Evolutionary conservation across 371 early-diverging fungal genomes (phyloP).

Genomic region (Mucor irregularis): DNA sequence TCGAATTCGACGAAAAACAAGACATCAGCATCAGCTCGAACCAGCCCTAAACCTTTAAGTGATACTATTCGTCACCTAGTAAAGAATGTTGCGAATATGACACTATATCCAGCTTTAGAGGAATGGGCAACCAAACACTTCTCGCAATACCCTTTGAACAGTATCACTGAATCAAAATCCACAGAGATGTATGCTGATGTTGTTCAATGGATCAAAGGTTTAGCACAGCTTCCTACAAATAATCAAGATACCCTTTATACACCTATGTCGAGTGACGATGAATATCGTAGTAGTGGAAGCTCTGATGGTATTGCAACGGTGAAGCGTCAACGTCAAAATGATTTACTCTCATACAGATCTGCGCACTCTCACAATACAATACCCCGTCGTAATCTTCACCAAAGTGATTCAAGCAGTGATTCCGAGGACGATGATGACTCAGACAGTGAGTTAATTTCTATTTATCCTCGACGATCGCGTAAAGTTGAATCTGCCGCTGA

Average conservation of each 20-base stretch:
- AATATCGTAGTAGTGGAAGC: neutral
- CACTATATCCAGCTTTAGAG: constrained; percentile 34
- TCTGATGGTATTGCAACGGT: constrained; percentile 1
- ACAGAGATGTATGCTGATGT: constrained; percentile 23
- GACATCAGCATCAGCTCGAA: neutral
- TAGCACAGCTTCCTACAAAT: neutral
- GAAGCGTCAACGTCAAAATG: neutral
- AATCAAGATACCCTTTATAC: neutral
- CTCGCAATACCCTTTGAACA: constrained; percentile 10
- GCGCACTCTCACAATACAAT: neutral
- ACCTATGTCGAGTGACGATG: neutral
- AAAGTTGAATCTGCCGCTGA: constrained; percentile 32
- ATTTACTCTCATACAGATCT: neutral
- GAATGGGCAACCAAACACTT: constrained; percentile 24
- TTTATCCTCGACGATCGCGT: neutral
- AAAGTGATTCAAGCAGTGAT: neutral
- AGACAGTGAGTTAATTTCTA: constrained; percentile 2
- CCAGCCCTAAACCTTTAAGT: too few species aligned
- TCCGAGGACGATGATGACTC: neutral
- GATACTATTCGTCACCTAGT: constrained; percentile 28
- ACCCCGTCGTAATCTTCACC: neutral
- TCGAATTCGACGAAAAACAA: neutral
- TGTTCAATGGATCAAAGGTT: constrained; percentile 25
- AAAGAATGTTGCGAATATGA: constrained; percentile 23
- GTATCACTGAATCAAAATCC: constrained; percentile 27